These are phyloP conservation scores for Microcyclospora pomicola DNA, from an alignment of 2,329 filamentous ascomycete species.

Conservation along the genomic window DNA sequence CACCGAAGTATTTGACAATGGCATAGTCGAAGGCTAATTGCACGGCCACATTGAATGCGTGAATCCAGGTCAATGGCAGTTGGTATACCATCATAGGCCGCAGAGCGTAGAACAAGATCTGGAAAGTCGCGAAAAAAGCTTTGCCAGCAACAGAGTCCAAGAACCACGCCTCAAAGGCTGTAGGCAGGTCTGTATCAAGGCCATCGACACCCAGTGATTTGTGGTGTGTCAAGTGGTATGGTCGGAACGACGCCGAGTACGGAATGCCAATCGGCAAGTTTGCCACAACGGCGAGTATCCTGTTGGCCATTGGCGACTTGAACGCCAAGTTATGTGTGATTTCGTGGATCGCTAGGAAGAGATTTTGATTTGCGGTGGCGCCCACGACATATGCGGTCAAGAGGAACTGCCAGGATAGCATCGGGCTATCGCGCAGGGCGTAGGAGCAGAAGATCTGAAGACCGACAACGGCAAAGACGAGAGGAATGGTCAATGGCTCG, in stretches of 20 bases:
- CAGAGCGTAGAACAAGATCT: constrained; percentile 96
- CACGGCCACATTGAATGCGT: constrained; percentile 63
- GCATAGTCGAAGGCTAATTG: constrained; percentile 67
- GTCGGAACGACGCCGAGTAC: constrained; percentile 91
- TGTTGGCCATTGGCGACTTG: constrained; percentile 63
- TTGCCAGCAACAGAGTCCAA: constrained; percentile 93
- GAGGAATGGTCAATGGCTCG: constrained; percentile 88
- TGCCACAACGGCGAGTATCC: constrained; percentile 78
- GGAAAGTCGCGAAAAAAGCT: constrained; percentile 97
- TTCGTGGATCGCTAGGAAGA: constrained; percentile 97
- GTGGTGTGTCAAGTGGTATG: constrained; percentile 97
- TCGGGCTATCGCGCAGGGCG: constrained; percentile 58
- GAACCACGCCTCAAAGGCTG: constrained; percentile 77
- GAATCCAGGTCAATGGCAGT: constrained; percentile 73
- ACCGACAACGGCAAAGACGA: constrained; percentile 69
- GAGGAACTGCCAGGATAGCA: constrained; percentile 77
- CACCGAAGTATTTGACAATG: constrained; percentile 48
- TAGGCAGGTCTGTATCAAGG: constrained; percentile 90
- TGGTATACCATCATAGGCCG: constrained; percentile 90
- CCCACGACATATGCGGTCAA: constrained; percentile 80
- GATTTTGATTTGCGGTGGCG: constrained; percentile 93
- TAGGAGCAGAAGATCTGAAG: constrained; percentile 70
- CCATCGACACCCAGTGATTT: constrained; percentile 96
- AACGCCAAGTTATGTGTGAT: constrained; percentile 97
- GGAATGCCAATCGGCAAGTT: constrained; percentile 93